These are phyloP conservation scores for Sphenostylis stenocarpa DNA, from an alignment of 306 rosid genomes.

Conservation along the genomic window DNA sequence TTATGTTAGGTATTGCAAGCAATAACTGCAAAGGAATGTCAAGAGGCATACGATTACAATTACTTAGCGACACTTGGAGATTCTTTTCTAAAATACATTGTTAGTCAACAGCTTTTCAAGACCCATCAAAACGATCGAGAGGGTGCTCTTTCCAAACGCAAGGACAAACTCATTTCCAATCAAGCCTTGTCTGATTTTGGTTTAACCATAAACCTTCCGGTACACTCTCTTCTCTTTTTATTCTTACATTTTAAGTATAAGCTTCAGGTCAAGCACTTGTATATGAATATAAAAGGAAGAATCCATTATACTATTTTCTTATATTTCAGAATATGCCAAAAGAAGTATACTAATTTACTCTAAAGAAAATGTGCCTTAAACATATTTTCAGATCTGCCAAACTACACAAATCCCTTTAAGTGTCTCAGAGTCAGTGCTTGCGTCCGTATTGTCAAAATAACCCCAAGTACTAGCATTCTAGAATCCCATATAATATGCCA, in stretches of 20 bases:
- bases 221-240: conserved; percentile 22
- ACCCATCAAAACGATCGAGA: conserved; percentile 42
- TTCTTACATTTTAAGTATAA: not conserved
- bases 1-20: conserved; percentile 64
- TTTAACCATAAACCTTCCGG: conserved; percentile 48
- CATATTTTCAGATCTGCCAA: too few species aligned
- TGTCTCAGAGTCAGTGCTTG: too few species aligned
- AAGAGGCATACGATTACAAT: conserved; percentile 54
- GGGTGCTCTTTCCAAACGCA: conserved; percentile 53
- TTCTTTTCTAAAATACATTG: conserved; percentile 68
- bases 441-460: too few species aligned
- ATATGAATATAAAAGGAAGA: not conserved
- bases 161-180: conserved; percentile 44
- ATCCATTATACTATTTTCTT: too few species aligned
- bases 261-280: not conserved
- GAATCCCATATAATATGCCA: not conserved
- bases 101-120: conserved; percentile 58
- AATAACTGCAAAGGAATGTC: conserved; percentile 57
- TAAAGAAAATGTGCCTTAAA: too few species aligned
- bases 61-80: conserved; percentile 78
- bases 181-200: conserved; percentile 47
- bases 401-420: too few species aligned
- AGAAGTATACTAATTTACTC: too few species aligned
- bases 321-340: too few species aligned
- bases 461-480: not conserved